Percentiles rank a stretch among this genome's conserved stretches.
Conservation (phyloP, 306 rosid species). For the barrel medic (Medicago truncatula) region MtrunA17r5.0-ANR NC_053042.1:4435501-4436000, state of each 20-base stretch:
- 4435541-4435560: slow-evolving; percentile 30
- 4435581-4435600: slow-evolving; percentile 33
- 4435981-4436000: slow-evolving; percentile 25
- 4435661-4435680: slow-evolving; percentile 75
- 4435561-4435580: slow-evolving; percentile 14
- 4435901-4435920: slow-evolving; percentile 91
- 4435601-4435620: slow-evolving; percentile 20
- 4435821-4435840: slow-evolving; percentile 94
- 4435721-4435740: not conserved
- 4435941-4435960: slow-evolving; percentile 79
- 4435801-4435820: slow-evolving; percentile 89
- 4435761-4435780: slow-evolving; percentile 33
- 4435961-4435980: slow-evolving; percentile 5
- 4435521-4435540: slow-evolving; percentile 23
- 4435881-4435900: slow-evolving; percentile 94
- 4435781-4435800: slow-evolving; percentile 92
- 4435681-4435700: slow-evolving; percentile 75
- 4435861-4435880: slow-evolving; percentile 79
- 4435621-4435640: slow-evolving; percentile 38
- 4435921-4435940: slow-evolving; percentile 72
- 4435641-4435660: slow-evolving; percentile 87
- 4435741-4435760: not conserved
- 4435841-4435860: slow-evolving; percentile 98
- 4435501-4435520: slow-evolving; percentile 12
- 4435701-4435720: slow-evolving; percentile 84